These are phyloP conservation scores for Aurinia saxatilis DNA, from an alignment of 345 rosid genomes.

Conservation along the genomic window DNA sequence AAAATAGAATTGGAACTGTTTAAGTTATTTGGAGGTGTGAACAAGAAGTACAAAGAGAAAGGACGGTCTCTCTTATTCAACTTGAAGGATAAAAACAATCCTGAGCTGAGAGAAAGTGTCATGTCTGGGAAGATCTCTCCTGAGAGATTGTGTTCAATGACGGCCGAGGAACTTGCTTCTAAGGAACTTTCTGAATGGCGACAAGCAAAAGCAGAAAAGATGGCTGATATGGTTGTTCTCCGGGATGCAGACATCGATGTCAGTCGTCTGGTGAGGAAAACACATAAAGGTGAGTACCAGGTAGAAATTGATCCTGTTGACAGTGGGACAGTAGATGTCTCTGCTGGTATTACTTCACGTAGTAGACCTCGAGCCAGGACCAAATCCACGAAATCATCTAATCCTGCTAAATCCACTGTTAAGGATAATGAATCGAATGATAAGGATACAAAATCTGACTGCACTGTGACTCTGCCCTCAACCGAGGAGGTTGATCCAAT, in stretches of 20 bases:
- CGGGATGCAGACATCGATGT: slow-evolving; percentile 70
- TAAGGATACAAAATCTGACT: slow-evolving; percentile 32
- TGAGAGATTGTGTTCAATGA: slow-evolving; percentile 72
- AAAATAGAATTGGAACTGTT: slow-evolving; percentile 76
- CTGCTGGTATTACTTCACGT: slow-evolving; percentile 41
- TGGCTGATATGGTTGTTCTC: slow-evolving; percentile 92
- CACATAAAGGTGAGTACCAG: slow-evolving; percentile 95
- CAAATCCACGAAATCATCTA: slow-evolving; percentile 6
- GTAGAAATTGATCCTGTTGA: slow-evolving; percentile 74
- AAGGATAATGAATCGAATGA: slow-evolving; percentile 29
- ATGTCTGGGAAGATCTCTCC: slow-evolving; percentile 72
- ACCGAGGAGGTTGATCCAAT: slow-evolving; percentile 40
- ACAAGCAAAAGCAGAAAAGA: slow-evolving; percentile 88
- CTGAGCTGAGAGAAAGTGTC: slow-evolving; percentile 85
- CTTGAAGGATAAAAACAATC: slow-evolving; percentile 85
- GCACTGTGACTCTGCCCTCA: slow-evolving; percentile 54
- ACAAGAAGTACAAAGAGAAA: slow-evolving; percentile 92
- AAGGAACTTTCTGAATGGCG: slow-evolving; percentile 97
- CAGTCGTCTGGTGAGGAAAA: slow-evolving; percentile 81
- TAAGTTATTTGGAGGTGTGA: slow-evolving; percentile 85
- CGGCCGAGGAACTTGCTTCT: slow-evolving; percentile 97
- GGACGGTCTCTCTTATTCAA: slow-evolving; percentile 92
- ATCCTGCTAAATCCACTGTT: slow-evolving; percentile 21
- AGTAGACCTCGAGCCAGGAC: slow-evolving; percentile 20
- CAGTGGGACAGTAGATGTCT: slow-evolving; percentile 49